Base-by-base conservation (phyloP, 108 stramenopile genomes). In the Cyclotella baltica region DNA sequence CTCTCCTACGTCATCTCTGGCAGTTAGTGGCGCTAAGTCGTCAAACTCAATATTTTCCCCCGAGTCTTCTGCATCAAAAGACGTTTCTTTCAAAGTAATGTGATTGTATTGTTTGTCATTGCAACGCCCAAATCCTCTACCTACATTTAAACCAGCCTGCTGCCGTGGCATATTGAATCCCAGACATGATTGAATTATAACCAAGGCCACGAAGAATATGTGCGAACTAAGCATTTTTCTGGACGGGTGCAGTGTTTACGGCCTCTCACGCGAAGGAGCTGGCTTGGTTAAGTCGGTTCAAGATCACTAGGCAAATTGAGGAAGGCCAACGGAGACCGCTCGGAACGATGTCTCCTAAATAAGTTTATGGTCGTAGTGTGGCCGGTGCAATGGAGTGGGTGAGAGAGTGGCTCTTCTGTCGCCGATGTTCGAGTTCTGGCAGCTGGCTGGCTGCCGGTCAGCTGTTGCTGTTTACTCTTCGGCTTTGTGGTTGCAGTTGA, bases 1-100 rank as follows among this genome's bases (percentile, higher is more conserved):
- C 55, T 36, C 82, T 27, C 82, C 82, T 1, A 83, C 82, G 4
- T 35, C 59, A 20, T 65, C 36, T 30, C 40, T 47, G 1, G 64
- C 27, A 43, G 19, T 27, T 19, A 70, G 5, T 1, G 53, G 58
- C 38, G 20, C 0, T 29, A 13, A 0, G 3, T 65, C 57, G 56
- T 18, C 27, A 29, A 23, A 20, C 5, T 31, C 47, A n/a, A 6
- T 1, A 6, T 48, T 2, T 2, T 16, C 18, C 2, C 47, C 19
- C 18, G 19, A n/a, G 25, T 55, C 55, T 27, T 23, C 55, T 1
- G 55, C 25, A 25, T 55, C 55, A 25, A 27, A 22, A 1, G 55
- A 23, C 10, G 25, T 22, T 1, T 1, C 55, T 2, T 55, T n/a
- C 55, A 55, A 55, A 55, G 55, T 25, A 25, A 25, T 55, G 55